These are phyloP conservation scores for Aaosphaeria arxii DNA, from an alignment of 2,329 filamentous ascomycete species.

Conservation along the genomic window DNA sequence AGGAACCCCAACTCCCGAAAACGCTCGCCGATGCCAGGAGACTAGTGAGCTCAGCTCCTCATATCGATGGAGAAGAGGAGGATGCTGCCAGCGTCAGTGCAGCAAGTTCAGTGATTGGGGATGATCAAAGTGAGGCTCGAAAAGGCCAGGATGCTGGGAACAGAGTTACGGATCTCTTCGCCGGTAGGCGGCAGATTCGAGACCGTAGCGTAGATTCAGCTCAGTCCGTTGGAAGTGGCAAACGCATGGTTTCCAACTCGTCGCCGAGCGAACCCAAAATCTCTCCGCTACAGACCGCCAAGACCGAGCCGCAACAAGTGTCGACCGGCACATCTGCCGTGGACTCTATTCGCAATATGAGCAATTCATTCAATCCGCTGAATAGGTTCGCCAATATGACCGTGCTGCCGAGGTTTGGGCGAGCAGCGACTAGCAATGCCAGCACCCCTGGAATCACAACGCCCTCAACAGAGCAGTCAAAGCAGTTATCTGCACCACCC, in stretches of 20 bases:
- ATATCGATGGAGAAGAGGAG: constrained; percentile 49
- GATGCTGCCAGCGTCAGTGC: constrained; percentile 51
- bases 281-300: constrained; percentile 13
- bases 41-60: constrained; percentile 72
- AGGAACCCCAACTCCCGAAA: constrained; percentile 64
- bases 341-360: constrained; percentile 77
- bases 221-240: constrained; percentile 61
- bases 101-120: constrained; percentile 49
- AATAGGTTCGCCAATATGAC: constrained; percentile 72
- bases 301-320: constrained; percentile 22
- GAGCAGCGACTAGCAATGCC: constrained; percentile 44
- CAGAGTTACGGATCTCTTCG: constrained; percentile 68
- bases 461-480: constrained; percentile 32
- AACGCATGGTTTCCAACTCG: constrained; percentile 46
- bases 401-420: constrained; percentile 72
- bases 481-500: constrained; percentile 19
- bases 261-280: constrained; percentile 23
- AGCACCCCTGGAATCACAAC: constrained; percentile 42
- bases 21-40: constrained; percentile 91
- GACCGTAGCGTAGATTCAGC: constrained; percentile 77
- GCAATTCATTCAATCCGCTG: constrained; percentile 79
- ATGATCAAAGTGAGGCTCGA: constrained; percentile 30
- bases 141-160: constrained; percentile 45
- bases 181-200: constrained; percentile 60
- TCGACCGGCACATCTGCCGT: constrained; percentile 58